Conservation (phyloP, 768 basidiomycete species). For the Dentipellis fragilis region DNA sequence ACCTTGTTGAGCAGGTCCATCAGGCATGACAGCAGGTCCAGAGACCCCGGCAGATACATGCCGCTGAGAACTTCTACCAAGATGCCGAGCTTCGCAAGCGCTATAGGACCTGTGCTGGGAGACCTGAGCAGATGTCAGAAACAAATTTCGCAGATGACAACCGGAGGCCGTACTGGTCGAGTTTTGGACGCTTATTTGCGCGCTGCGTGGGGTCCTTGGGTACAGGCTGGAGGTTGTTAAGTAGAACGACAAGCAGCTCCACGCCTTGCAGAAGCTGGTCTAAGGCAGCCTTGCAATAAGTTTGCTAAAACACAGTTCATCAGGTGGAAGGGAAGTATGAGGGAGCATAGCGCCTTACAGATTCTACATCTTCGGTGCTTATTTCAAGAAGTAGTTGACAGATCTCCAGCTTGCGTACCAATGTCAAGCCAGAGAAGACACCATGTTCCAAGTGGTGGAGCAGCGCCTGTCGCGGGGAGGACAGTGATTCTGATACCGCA, state of each 20-base stretch:
- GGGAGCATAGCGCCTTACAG: slow-evolving; percentile 27
- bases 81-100: slow-evolving; percentile 39
- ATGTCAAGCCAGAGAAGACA: slow-evolving; percentile 42
- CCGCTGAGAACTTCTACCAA: slow-evolving; percentile 64
- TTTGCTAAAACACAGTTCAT: neutral
- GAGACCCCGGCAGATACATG: slow-evolving; percentile 54
- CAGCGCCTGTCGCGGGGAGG: slow-evolving; percentile 30
- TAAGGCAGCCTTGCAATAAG: slow-evolving; percentile 31
- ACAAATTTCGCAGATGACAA: neutral
- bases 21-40: slow-evolving; percentile 60
- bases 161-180: slow-evolving; percentile 35
- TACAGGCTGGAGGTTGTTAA: slow-evolving; percentile 38
- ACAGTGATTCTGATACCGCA: slow-evolving; percentile 26
- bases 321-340: neutral
- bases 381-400: slow-evolving; percentile 47
- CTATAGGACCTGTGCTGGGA: neutral
- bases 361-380: slow-evolving; percentile 34
- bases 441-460: slow-evolving; percentile 38
- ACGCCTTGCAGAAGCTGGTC: slow-evolving; percentile 40
- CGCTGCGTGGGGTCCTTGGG: slow-evolving; percentile 32
- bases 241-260: slow-evolving; percentile 40
- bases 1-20: slow-evolving; percentile 66
- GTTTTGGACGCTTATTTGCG: slow-evolving; percentile 55
- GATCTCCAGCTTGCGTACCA: slow-evolving; percentile 45
- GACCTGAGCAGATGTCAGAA: neutral